phyloP scores from a whole-genome alignment of 352 stramenopile species.

The Globisporangium mamillatum region DNA sequence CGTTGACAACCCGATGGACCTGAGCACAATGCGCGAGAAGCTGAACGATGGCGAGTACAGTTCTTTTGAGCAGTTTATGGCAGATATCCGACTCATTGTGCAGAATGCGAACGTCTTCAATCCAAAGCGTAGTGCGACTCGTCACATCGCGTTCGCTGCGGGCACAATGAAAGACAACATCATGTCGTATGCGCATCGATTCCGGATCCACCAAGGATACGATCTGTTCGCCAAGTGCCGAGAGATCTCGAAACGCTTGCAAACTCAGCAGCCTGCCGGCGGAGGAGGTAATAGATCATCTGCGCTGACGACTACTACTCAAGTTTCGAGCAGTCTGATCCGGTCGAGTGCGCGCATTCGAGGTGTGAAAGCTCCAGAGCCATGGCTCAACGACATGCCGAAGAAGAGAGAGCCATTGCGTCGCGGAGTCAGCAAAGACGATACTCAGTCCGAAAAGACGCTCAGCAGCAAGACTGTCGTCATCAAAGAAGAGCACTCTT shows the following conservation, averaged over 20 bases:
- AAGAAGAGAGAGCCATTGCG: slow-evolving; percentile 4
- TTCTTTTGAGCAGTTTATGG: slow-evolving; percentile 85
- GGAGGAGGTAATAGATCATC: slow-evolving; percentile 1
- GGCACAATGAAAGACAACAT: slow-evolving; percentile 90
- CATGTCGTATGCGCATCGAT: slow-evolving; percentile 82
- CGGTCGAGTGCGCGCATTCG: slow-evolving; percentile 22
- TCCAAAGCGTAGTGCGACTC: slow-evolving; percentile 67
- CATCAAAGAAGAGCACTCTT: slow-evolving; percentile 24
- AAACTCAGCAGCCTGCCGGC: slow-evolving; percentile 19
- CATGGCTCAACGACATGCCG: slow-evolving; percentile 24
- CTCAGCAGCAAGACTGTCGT: slow-evolving; percentile 14
- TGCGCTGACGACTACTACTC: not conserved
- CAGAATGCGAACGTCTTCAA: slow-evolving; percentile 90
- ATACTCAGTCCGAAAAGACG: slow-evolving; percentile 1
- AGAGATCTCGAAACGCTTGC: slow-evolving; percentile 63
- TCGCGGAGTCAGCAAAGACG: slow-evolving; percentile 11
- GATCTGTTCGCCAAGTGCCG: slow-evolving; percentile 88
- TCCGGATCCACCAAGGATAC: slow-evolving; percentile 84
- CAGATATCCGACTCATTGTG: slow-evolving; percentile 87
- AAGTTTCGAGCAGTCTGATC: not conserved
- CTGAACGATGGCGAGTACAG: slow-evolving; percentile 89
- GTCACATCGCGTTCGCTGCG: slow-evolving; percentile 77
- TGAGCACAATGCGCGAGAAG: slow-evolving; percentile 87
- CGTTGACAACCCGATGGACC: slow-evolving; percentile 84
- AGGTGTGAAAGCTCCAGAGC: slow-evolving; percentile 42